phyloP scores from a whole-genome alignment of 2,329 filamentous ascomycete genomes.

The Ophiocordyceps camponoti-floridani region DNA sequence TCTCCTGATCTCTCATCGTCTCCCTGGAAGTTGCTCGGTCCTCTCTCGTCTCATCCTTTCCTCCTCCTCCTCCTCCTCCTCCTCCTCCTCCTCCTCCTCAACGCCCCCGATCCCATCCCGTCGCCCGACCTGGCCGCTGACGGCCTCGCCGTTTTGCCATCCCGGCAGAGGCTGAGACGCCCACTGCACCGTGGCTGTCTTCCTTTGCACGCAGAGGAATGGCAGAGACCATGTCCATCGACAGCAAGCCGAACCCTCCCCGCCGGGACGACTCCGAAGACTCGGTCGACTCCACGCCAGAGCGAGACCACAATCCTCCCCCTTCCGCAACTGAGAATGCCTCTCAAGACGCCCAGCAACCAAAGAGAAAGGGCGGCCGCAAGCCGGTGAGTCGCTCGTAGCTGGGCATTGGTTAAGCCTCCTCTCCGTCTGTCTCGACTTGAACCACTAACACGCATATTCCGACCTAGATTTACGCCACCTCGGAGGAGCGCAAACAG shows the following conservation, averaged over 20 bases:
- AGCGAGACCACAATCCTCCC: conserved; percentile 27
- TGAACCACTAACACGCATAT: background rate
- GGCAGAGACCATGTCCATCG: conserved; percentile 51
- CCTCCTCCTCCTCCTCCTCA: background rate
- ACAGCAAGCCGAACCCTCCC: conserved; percentile 21
- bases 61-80: background rate
- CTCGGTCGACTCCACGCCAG: conserved; percentile 41
- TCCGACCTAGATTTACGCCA: conserved; percentile 71
- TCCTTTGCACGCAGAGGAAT: conserved; percentile 25
- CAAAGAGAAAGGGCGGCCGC: conserved; percentile 92
- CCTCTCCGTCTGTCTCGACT: background rate
- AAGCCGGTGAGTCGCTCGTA: conserved; percentile 62
- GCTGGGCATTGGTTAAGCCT: background rate
- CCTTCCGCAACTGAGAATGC: conserved; percentile 14
- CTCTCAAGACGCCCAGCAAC: conserved; percentile 40
- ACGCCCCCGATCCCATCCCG: conserved; percentile 6
- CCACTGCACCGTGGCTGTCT: conserved; percentile 19
- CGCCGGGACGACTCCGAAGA: conserved; percentile 40
- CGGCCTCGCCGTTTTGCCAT: conserved; percentile 14
- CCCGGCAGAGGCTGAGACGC: conserved; percentile 6
- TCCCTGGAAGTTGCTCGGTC: too few relatives aligned
- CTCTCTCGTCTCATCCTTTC: background rate
- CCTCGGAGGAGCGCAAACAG: conserved; percentile 95
- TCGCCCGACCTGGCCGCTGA: conserved; percentile 13
- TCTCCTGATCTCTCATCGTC: background rate